Evolutionary conservation across 441 rosid genomes (phyloP), one percentile per base, ranked within the genome.

Genomic region (Populus trichocarpa): DNA sequence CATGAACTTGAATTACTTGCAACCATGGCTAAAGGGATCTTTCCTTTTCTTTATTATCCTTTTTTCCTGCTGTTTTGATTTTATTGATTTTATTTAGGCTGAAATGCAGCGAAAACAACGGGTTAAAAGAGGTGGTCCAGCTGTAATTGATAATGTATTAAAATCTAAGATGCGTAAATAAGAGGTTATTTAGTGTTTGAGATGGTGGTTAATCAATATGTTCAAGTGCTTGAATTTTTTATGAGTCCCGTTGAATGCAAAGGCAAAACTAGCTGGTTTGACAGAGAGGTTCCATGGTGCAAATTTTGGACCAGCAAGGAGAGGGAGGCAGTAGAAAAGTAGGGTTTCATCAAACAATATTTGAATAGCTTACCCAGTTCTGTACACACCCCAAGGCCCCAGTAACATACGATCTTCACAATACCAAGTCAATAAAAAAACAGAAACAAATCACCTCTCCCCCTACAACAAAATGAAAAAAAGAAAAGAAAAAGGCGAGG

Each of bases 361-460:
- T 76, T 42, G 42, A 74, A 79, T 64, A 32, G 74, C 77, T 74
- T 36, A 72, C 36, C 78, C 77, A 79, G 75, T 77, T 75, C 77
- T 83, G 83, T 83, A 84, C 86, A 88, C 80, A 84, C 65, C 81
- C 13, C 23, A 28, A 10, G 12, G 16, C 26, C 57, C 40, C n/a
- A 64, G 35, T 64, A 25, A 64, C 50, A 67, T 78, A 72, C 78
- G 75, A 70, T 79, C 82, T 80, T 73, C 79, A 77, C 74, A 83
- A 73, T 79, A 80, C 74, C 86, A 80, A 35, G 67, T 75, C 71
- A 84, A 83, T 80, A 69, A 53, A 16, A 53, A 53, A 4, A 53
- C 89, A 81, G 80, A 81, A 82, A 80, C 79, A 77, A 79, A 72
- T 71, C 80, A 80, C 74, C 79, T 84, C 81, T 75, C 73, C 83